phyloP scores from a whole-genome alignment of 2,329 filamentous ascomycete genomes.

The Verticillium albo-atrum region DNA sequence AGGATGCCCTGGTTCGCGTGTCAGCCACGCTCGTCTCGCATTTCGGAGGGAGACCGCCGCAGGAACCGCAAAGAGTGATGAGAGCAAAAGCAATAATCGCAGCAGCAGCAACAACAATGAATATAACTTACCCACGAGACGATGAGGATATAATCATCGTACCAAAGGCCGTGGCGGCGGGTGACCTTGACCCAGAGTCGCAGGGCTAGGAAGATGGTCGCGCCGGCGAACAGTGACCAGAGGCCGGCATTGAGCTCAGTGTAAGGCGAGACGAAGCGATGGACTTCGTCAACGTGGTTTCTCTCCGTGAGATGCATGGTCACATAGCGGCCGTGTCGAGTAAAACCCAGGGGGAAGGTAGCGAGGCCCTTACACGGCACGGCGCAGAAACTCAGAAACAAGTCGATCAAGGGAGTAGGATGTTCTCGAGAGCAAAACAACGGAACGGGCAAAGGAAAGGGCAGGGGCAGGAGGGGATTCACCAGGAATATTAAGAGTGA shows the following conservation, averaged over 20 bases:
- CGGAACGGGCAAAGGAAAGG: neutral
- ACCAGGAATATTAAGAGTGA: neutral
- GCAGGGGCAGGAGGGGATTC: neutral
- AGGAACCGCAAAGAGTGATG: neutral
- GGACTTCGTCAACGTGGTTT: constrained; percentile 17
- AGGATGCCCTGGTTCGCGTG: constrained; percentile 27
- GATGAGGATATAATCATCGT: constrained; percentile 33
- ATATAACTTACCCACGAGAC: constrained; percentile 27
- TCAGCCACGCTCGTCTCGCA: neutral
- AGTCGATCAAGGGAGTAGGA: neutral
- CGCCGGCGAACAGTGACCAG: constrained; percentile 26
- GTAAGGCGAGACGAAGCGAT: constrained; percentile 21
- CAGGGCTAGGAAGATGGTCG: constrained; percentile 23
- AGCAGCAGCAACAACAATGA: too few relatives aligned
- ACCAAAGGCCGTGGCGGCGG: constrained; percentile 30
- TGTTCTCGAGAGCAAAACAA: neutral
- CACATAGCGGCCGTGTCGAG: neutral
- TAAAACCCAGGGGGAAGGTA: neutral
- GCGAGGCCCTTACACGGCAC: neutral
- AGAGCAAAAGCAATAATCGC: neutral
- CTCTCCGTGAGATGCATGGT: constrained; percentile 6
- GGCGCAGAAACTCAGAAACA: neutral
- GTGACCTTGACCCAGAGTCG: constrained; percentile 29
- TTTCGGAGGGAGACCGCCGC: neutral
- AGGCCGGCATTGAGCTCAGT: constrained; percentile 25